Base-by-base conservation (phyloP, 2,329 filamentous ascomycete species). In the Colletotrichum nymphaeae region DNA sequence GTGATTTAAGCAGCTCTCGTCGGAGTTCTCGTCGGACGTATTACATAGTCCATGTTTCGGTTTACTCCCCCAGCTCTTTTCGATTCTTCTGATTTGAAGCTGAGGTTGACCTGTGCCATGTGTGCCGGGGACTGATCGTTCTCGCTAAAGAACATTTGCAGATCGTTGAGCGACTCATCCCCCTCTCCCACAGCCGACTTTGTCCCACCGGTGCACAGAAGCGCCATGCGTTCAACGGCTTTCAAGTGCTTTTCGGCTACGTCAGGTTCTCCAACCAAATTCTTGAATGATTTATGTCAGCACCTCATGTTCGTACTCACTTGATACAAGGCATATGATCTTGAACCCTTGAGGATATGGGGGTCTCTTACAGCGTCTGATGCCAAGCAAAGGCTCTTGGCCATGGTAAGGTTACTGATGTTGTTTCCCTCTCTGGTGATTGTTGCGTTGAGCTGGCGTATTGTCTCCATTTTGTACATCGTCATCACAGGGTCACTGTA, bases 331-430 rank as follows among this genome's bases (percentile, higher is more conserved):
- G 42, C 42, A 49, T 22, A 19, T n/a, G 42, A n/a, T 22, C 42
- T 22, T 49, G 42, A 19, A 19, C 42, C 42, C 42, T 46, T 49
- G 19, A 7, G 42, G 19, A 49, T 5, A 35, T 6, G 7, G n/a
- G 1, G 57, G 26, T 16, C n/a, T 53, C 62, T 69, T 42, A 73
- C 74, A 28, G 70, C 59, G 30, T 75, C 74, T 4, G 74, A 75
- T n/a, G 74, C 69, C 16, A 75, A 52, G 46, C 63, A 73, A n/a
- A 77, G 53, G 8, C 69, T 76, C 52, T 78, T 76, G 1, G 75
- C 73, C 16, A 78, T 75, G 6, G 77, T 78, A 11, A 73, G 32
- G 11, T 78, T 74, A 46, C 74, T 76, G 16, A 73, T 57, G 14
- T 53, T 32, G 5, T 37, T 32, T 14, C 69, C 67, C 28, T 77